Percentiles rank a stretch among this genome's conserved stretches.
phyloP scores from a whole-genome alignment of 352 stramenopile genomes.

The Aphanomyces euteiches region DNA sequence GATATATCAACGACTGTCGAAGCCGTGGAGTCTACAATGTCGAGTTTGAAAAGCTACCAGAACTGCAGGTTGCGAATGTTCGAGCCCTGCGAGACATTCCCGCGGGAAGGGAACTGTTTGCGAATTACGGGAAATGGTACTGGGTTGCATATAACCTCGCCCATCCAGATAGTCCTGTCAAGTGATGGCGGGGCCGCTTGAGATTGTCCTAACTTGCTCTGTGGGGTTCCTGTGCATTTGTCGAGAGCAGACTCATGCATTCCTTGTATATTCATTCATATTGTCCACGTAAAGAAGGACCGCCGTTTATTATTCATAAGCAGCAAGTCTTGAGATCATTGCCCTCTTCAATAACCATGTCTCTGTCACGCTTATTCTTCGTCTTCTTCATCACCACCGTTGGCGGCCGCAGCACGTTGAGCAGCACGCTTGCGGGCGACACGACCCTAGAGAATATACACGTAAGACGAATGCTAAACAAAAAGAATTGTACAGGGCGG shows the following conservation, averaged over 20 bases:
- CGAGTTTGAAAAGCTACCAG: constrained; percentile 60
- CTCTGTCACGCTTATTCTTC: constrained; percentile 61
- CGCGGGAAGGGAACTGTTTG: constrained; percentile 64
- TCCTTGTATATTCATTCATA: no score
- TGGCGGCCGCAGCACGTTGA: constrained; percentile 87
- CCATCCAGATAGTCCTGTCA: constrained; percentile 52
- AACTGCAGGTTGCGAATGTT: constrained; percentile 49
- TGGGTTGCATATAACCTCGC: constrained; percentile 76
- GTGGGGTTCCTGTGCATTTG: no score
- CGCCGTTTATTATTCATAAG: constrained; percentile 9
- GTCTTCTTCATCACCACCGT: constrained; percentile 73
- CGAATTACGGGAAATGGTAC: constrained; percentile 80
- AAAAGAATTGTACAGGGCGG: constrained; percentile 56
- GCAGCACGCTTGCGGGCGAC: constrained; percentile 93
- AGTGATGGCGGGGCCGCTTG: neutral
- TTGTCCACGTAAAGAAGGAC: neutral
- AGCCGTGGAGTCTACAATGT: constrained; percentile 61
- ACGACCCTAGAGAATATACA: constrained; percentile 65
- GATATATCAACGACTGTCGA: constrained; percentile 82
- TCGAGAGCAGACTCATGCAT: no score
- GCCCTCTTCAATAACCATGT: constrained; percentile 31
- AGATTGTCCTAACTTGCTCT: neutral
- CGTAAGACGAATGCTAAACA: neutral
- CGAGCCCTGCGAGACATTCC: constrained; percentile 57
- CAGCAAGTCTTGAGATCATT: constrained; percentile 15